These are phyloP conservation scores for Trametes sp. DNA, from an alignment of 1,284 basidiomycete genomes.

Conservation along the genomic window DNA sequence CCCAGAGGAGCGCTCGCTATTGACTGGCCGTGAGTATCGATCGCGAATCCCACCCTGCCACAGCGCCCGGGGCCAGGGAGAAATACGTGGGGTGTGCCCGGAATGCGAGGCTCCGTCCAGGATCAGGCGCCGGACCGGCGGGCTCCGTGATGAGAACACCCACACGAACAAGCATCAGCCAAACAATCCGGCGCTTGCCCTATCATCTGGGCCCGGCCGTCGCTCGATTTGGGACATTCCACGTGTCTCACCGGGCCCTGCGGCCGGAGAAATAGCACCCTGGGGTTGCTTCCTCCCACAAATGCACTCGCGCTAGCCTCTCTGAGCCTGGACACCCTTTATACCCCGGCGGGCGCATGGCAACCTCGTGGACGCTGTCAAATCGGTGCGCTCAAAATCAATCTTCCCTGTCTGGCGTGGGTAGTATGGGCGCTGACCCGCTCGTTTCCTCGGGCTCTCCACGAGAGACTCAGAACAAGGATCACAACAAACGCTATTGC, in stretches of 20 bases:
- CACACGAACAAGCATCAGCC: constrained; percentile 13
- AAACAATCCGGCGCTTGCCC: constrained; percentile 4
- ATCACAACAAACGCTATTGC: not conserved
- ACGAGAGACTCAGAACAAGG: too few relatives aligned
- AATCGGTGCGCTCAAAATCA: constrained; percentile 13
- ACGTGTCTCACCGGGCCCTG: not conserved
- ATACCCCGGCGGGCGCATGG: not conserved
- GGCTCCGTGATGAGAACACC: constrained; percentile 14
- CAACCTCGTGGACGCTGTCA: not conserved
- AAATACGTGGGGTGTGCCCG: not conserved
- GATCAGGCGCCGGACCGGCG: constrained; percentile 3
- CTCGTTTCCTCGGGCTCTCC: not conserved
- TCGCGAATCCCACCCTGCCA: constrained; percentile 8
- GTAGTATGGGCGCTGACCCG: not conserved
- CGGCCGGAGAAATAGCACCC: not conserved
- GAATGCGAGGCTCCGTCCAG: not conserved
- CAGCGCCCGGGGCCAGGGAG: constrained; percentile 6
- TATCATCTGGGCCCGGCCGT: not conserved
- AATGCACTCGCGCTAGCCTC: not conserved
- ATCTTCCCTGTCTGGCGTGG: not conserved
- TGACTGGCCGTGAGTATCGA: not conserved
- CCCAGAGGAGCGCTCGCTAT: constrained; percentile 2
- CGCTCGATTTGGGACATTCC: not conserved
- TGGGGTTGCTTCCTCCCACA: not conserved
- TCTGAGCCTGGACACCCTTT: not conserved